phyloP scores from a whole-genome alignment of 768 basidiomycete species.

The Psilocybe azurescens region DNA sequence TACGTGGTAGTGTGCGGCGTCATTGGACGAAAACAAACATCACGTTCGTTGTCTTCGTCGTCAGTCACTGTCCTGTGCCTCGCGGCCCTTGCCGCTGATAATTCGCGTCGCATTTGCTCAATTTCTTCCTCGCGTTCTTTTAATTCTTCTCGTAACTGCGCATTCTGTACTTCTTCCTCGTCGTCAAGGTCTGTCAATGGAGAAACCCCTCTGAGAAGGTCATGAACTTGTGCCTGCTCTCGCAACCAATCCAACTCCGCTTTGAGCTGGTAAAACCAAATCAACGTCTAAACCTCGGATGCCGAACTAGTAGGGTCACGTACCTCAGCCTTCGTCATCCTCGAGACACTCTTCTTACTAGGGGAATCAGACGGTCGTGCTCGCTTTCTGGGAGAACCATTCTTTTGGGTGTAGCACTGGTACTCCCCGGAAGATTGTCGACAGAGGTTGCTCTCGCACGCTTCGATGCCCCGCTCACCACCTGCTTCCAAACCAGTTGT shows the following conservation, averaged over 20 bases:
- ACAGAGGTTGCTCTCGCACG: slow-evolving; percentile 10
- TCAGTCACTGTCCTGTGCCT: background rate
- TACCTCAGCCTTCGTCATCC: slow-evolving; percentile 50
- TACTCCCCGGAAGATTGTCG: background rate
- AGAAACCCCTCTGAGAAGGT: slow-evolving; percentile 31
- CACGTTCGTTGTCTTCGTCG: background rate
- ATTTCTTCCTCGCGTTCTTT: slow-evolving; percentile 13
- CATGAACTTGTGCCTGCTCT: slow-evolving; percentile 8
- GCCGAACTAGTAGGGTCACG: slow-evolving; percentile 1
- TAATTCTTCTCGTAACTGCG: slow-evolving; percentile 8
- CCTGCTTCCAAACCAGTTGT: slow-evolving; percentile 43
- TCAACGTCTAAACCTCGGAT: background rate
- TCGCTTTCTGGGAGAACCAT: slow-evolving; percentile 10
- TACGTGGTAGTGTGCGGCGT: slow-evolving; percentile 11
- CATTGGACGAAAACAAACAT: slow-evolving; percentile 3
- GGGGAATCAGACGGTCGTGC: slow-evolving; percentile 6
- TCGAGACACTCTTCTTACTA: slow-evolving; percentile 30
- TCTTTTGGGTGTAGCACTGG: background rate
- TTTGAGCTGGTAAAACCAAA: slow-evolving; percentile 6
- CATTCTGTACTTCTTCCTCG: slow-evolving; percentile 29
- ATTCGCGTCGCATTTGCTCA: slow-evolving; percentile 9
- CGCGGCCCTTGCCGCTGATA: slow-evolving; percentile 5
- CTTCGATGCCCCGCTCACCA: slow-evolving; percentile 29
- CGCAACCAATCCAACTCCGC: slow-evolving; percentile 5
- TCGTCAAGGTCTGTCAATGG: slow-evolving; percentile 38